Conservation (phyloP, 2,329 filamentous ascomycete genomes). For the Scytalidium sp. region DNA sequence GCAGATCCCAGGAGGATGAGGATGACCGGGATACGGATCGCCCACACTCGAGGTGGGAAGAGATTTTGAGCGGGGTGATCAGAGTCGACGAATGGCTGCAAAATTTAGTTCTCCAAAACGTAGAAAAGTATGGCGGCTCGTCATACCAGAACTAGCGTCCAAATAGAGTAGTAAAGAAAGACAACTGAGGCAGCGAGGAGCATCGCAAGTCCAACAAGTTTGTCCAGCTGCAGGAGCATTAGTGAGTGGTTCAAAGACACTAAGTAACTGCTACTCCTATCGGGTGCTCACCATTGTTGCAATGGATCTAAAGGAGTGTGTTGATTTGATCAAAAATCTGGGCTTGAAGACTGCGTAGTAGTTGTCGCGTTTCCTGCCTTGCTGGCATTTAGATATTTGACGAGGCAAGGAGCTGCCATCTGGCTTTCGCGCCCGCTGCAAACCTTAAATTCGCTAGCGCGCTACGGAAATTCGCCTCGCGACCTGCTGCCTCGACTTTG, state of each 20-base stretch:
- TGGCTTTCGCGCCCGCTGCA: slow-evolving; percentile 1
- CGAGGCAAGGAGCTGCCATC: not conserved
- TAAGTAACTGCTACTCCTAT: not conserved
- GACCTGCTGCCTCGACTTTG: not conserved
- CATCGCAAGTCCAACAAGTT: slow-evolving; percentile 75
- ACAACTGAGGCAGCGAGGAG: slow-evolving; percentile 69
- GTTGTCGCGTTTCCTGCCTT: not conserved
- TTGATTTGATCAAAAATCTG: slow-evolving; percentile 14
- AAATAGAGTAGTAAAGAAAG: slow-evolving; percentile 93
- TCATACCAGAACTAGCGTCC: slow-evolving; percentile 93
- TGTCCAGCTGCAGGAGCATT: slow-evolving; percentile 70
- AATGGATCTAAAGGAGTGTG: slow-evolving; percentile 25
- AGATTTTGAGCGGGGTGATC: slow-evolving; percentile 90
- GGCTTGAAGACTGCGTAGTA: slow-evolving; percentile 4
- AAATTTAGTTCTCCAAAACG: slow-evolving; percentile 7
- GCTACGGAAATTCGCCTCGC: not conserved
- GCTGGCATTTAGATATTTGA: not conserved
- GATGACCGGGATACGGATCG: slow-evolving; percentile 96
- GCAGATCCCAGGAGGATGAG: slow-evolving; percentile 88
- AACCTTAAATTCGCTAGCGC: slow-evolving; percentile 13
- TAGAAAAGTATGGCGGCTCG: slow-evolving; percentile 3
- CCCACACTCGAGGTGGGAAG: slow-evolving; percentile 97
- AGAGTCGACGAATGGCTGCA: slow-evolving; percentile 91
- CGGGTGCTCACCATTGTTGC: slow-evolving; percentile 30
- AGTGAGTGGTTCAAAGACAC: slow-evolving; percentile 3